phyloP scores from a whole-genome alignment of 2,329 filamentous ascomycete genomes.

The Lanzia echinophila region DNA sequence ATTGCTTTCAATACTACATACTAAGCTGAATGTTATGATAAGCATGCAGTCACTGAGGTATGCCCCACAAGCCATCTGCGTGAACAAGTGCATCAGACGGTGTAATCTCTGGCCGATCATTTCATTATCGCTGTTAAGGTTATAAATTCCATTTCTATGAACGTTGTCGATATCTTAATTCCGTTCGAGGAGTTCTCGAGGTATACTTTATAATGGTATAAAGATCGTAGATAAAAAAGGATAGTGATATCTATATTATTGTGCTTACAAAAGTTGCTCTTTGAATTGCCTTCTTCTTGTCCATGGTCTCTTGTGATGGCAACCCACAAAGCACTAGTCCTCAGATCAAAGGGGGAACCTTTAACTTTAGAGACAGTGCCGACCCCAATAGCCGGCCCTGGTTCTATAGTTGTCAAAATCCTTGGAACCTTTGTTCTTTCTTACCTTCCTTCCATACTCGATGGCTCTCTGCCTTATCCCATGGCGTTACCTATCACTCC shows the following conservation, averaged over 20 bases:
- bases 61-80: not conserved
- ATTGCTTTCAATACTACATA: not conserved
- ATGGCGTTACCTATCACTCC: conserved; percentile 29
- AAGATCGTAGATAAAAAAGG: not conserved
- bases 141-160: not conserved
- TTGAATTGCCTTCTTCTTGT: too few species aligned
- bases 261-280: too few species aligned
- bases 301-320: not conserved
- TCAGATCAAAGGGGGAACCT: conserved; percentile 6
- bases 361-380: conserved; percentile 26
- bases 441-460: conserved; percentile 33
- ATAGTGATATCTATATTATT: too few species aligned
- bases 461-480: conserved; percentile 27
- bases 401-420: conserved; percentile 35
- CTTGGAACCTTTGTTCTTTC: conserved; percentile 31
- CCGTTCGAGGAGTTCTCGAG: not conserved
- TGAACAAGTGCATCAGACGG: not conserved
- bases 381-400: conserved; percentile 28
- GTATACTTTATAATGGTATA: not conserved
- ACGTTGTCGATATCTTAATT: not conserved
- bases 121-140: not conserved
- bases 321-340: conserved; percentile 2
- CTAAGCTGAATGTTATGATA: not conserved
- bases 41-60: not conserved
- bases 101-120: not conserved